Evolutionary conservation across 106 monocot genomes (phyloP).

Genomic region (Chionographis japonica): DNA sequence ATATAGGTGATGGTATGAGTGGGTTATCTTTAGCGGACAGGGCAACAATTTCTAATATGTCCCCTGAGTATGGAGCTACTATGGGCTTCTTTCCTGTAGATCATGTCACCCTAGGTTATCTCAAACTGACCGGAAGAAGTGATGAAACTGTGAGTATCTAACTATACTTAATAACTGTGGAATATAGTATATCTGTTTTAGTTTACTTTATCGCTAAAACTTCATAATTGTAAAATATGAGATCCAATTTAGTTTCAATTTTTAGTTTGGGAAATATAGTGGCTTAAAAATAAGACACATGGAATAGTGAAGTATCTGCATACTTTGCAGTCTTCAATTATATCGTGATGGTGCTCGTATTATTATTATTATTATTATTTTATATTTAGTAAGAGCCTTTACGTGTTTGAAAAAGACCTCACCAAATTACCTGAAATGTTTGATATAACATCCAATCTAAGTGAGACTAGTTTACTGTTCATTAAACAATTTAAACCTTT

Average conservation of each 20-base stretch:
- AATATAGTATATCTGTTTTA: neutral
- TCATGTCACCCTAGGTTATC: constrained; percentile 74
- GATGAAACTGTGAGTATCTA: constrained; percentile 75
- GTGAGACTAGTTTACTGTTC: no score
- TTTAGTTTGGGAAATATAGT: no score
- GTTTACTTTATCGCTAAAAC: neutral
- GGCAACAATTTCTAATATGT: constrained; percentile 96
- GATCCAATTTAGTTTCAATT: no score
- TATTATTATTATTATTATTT: no score
- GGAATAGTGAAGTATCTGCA: no score
- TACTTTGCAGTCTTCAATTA: no score
- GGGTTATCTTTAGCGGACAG: constrained; percentile 80
- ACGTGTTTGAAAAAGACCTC: no score
- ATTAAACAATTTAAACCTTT: neutral
- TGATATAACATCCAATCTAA: no score
- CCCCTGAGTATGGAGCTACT: constrained; percentile 97
- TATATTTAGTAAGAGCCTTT: no score
- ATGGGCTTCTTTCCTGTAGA: constrained; percentile 99
- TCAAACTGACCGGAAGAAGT: constrained; percentile 87
- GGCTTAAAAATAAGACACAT: no score
- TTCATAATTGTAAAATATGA: neutral
- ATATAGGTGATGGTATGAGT: constrained; percentile 73
- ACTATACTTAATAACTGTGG: neutral
- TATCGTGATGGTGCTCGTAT: no score
- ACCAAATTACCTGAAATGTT: no score